Evolutionary conservation across 495 filamentous ascomycete species (phyloP).

Genomic region (Paragyromitra xinjiangensis): DNA sequence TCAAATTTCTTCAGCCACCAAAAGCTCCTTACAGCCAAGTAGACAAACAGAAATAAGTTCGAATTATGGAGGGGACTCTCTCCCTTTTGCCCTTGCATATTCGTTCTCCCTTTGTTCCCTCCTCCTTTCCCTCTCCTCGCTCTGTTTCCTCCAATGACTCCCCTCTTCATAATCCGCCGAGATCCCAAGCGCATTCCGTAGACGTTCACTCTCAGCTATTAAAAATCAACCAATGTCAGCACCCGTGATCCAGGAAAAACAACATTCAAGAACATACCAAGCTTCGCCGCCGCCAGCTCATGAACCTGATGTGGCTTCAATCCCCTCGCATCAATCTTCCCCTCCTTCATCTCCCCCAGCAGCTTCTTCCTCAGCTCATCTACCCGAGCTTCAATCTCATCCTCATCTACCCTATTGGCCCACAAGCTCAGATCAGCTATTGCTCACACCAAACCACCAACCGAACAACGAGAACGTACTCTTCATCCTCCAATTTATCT

Average conservation of each 20-base stretch:
- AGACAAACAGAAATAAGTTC: neutral
- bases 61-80: constrained; percentile 34
- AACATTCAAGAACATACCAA: constrained; percentile 59
- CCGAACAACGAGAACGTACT: constrained; percentile 61
- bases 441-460: neutral
- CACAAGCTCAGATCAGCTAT: neutral
- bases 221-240: constrained; percentile 15
- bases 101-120: constrained; percentile 58
- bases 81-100: constrained; percentile 45
- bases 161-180: constrained; percentile 84
- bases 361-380: constrained; percentile 72
- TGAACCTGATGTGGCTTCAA: constrained; percentile 95
- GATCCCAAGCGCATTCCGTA: constrained; percentile 89
- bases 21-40: neutral
- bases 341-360: constrained; percentile 64
- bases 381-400: constrained; percentile 78
- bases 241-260: neutral
- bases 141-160: constrained; percentile 75
- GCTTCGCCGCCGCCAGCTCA: constrained; percentile 94
- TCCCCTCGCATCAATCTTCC: constrained; percentile 57
- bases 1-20: neutral
- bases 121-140: constrained; percentile 62
- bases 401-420: constrained; percentile 70
- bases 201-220: constrained; percentile 82
- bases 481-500: constrained; percentile 89